These are phyloP conservation scores for Camelina neglecta DNA, from an alignment of 345 rosid genomes.

Conservation along the genomic window DNA sequence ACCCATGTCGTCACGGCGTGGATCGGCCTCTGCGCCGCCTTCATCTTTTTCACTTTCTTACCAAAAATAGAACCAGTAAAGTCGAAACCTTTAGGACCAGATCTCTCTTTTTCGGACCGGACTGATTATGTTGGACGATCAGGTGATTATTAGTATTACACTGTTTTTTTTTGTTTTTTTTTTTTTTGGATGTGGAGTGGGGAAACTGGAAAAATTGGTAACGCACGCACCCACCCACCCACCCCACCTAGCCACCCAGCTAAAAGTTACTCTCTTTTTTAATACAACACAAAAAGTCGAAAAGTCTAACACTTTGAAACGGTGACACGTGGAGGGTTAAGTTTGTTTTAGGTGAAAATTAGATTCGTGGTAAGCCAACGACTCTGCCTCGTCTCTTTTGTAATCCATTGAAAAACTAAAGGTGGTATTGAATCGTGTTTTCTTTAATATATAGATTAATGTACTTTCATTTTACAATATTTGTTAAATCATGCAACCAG, in stretches of 20 bases:
- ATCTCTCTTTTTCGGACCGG: conserved; percentile 22
- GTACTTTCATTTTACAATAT: not conserved
- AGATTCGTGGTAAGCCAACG: conserved; percentile 40
- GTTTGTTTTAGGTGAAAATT: conserved; percentile 31
- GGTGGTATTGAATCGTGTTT: not conserved
- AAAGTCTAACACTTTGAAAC: conserved; percentile 2
- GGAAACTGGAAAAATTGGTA: not conserved
- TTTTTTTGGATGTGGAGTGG: conserved; percentile 1
- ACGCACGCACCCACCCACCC: conserved; percentile 11
- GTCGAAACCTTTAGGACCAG: conserved; percentile 29
- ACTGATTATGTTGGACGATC: conserved; percentile 3
- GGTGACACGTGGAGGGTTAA: conserved; percentile 31
- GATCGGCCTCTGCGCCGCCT: conserved; percentile 64
- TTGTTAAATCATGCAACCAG: not conserved
- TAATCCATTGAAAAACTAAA: not conserved
- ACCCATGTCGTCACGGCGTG: conserved; percentile 75
- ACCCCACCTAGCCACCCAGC: no score
- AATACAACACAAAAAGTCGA: conserved; percentile 6
- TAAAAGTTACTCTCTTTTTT: not conserved
- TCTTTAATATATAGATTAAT: not conserved
- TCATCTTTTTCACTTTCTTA: conserved; percentile 45
- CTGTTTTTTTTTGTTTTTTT: not conserved
- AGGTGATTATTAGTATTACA: not conserved
- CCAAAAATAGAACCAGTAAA: conserved; percentile 14
- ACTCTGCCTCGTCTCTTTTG: conserved; percentile 5